Percentiles rank a stretch among this genome's conserved stretches.
Conservation (phyloP, 768 basidiomycete genomes). For the Termitomyces sp. region DNA sequence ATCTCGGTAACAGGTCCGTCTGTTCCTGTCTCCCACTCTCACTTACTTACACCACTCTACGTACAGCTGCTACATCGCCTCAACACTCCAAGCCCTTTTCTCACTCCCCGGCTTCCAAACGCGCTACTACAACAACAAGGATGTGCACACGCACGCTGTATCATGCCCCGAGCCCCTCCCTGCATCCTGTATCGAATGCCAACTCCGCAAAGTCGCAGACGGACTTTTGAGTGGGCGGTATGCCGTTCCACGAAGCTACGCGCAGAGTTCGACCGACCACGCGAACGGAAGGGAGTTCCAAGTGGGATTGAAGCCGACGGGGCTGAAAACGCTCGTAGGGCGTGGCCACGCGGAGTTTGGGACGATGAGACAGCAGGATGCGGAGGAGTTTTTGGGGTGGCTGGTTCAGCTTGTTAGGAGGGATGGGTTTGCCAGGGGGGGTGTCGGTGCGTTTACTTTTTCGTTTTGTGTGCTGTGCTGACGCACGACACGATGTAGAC, state of each 20-base stretch:
- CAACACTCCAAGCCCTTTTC: constrained; percentile 84
- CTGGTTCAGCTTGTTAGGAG: constrained; percentile 71
- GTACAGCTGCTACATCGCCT: constrained; percentile 93
- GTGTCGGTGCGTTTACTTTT: no score
- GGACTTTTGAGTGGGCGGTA: constrained; percentile 93
- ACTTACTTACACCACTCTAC: neutral
- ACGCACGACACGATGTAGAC: no score
- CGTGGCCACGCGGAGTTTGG: constrained; percentile 92
- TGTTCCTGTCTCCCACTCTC: neutral
- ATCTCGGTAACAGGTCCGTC: constrained; percentile 80
- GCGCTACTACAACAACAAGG: constrained; percentile 50
- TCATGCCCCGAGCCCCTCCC: constrained; percentile 67
- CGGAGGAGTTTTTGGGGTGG: constrained; percentile 90
- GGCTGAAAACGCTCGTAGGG: constrained; percentile 88
- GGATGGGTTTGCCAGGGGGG: constrained; percentile 42
- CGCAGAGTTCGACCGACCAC: no score
- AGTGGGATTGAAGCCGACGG: constrained; percentile 74
- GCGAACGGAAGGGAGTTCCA: constrained; percentile 72
- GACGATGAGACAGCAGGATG: constrained; percentile 97
- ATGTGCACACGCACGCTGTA: constrained; percentile 47
- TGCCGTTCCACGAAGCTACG: no score
- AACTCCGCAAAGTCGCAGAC: constrained; percentile 89
- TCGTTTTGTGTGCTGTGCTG: no score
- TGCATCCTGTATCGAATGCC: constrained; percentile 89
- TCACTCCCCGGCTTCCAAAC: constrained; percentile 72